phyloP scores from a whole-genome alignment of 371 early-diverging fungal genomes.

The Mucor piriformis region DNA sequence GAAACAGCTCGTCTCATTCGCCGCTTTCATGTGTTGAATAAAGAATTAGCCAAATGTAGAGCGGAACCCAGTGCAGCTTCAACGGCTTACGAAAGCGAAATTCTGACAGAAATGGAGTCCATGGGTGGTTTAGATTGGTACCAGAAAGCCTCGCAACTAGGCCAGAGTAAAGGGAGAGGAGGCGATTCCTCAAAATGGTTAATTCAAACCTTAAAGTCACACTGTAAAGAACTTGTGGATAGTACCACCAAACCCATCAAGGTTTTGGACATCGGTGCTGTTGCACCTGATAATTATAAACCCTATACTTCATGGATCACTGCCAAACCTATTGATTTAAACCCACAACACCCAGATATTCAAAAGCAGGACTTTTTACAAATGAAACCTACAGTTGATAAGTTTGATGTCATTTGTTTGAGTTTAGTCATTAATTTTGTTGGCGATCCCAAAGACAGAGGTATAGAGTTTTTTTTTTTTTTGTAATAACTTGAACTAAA shows the following conservation, averaged over 20 bases:
- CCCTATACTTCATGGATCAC: constrained; percentile 69
- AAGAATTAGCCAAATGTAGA: constrained; percentile 62
- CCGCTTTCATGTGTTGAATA: constrained; percentile 75
- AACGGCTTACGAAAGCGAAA: constrained; percentile 36
- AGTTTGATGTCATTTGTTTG: constrained; percentile 82
- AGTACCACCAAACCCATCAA: constrained; percentile 36
- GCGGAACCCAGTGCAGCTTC: constrained; percentile 4
- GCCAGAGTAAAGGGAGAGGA: constrained; percentile 82
- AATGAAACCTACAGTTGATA: constrained; percentile 37
- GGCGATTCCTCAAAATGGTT: constrained; percentile 88
- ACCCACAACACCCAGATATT: constrained; percentile 78
- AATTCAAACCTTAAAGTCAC: constrained; percentile 51
- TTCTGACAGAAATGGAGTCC: constrained; percentile 70
- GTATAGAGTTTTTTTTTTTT: constrained; percentile 27
- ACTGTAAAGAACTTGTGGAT: constrained; percentile 19
- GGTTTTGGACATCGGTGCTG: constrained; percentile 89
- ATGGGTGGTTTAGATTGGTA: constrained; percentile 90
- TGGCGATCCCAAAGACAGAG: constrained; percentile 75
- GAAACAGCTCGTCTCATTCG: constrained; percentile 73
- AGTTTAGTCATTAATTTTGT: constrained; percentile 92
- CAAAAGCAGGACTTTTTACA: constrained; percentile 79
- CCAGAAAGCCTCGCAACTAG: constrained; percentile 81
- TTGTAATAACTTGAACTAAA: not conserved
- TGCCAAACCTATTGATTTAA: constrained; percentile 81
- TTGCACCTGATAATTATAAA: constrained; percentile 77